phyloP scores from a whole-genome alignment of 2,329 filamentous ascomycete genomes.

The Tolypocladium amazonense region DNA sequence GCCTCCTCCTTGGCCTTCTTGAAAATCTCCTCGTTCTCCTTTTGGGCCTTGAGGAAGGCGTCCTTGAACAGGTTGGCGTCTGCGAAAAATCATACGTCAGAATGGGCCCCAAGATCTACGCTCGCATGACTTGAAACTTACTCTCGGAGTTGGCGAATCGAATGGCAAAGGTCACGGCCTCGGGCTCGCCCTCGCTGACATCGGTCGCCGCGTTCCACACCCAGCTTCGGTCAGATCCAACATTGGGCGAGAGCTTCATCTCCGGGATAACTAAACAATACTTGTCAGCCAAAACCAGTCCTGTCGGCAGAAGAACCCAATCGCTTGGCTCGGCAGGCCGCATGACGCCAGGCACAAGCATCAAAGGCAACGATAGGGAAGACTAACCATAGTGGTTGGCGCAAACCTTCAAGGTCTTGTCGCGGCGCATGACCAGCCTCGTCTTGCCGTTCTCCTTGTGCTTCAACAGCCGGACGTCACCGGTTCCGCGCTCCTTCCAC shows the following conservation, averaged over 20 bases:
- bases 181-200: constrained; percentile 94
- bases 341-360: neutral
- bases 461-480: constrained; percentile 92
- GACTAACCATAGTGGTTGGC: constrained; percentile 96
- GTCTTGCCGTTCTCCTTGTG: constrained; percentile 99
- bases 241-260: constrained; percentile 98
- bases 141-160: constrained; percentile 97
- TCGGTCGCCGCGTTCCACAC: constrained; percentile 98
- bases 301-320: too few species aligned
- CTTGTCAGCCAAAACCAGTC: neutral
- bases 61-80: constrained; percentile 98
- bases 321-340: neutral
- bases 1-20: constrained; percentile 29
- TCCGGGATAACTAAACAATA: constrained; percentile 69
- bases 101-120: neutral
- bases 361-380: neutral
- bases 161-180: constrained; percentile 91
- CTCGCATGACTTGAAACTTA: constrained; percentile 37
- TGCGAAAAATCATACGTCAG: constrained; percentile 23
- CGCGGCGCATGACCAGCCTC: constrained; percentile 92
- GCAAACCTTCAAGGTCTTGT: constrained; percentile 99
- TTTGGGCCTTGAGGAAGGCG: constrained; percentile 90
- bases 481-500: constrained; percentile 99
- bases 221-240: constrained; percentile 96
- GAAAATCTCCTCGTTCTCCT: constrained; percentile 89